phyloP scores from a whole-genome alignment of 768 basidiomycete genomes.

The Suillus luteus region DNA sequence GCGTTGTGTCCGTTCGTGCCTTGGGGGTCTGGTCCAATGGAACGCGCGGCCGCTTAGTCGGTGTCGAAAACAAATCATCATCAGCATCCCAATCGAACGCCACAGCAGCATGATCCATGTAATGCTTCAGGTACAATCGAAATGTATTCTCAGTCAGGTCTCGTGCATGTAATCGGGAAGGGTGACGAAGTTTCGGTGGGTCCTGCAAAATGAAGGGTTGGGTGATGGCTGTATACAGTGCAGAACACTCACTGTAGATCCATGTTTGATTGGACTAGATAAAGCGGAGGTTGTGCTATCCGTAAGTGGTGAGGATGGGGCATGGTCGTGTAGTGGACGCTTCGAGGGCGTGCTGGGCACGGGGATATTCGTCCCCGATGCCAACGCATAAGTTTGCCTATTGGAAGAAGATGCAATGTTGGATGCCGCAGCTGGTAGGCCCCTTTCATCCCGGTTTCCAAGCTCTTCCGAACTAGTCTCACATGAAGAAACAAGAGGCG shows the following conservation, averaged over 20 bases:
- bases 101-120: constrained; percentile 59
- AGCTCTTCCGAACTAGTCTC: constrained; percentile 13
- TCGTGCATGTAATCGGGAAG: constrained; percentile 62
- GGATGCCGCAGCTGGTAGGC: constrained; percentile 18
- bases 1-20: constrained; percentile 3
- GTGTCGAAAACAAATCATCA: constrained; percentile 19
- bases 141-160: constrained; percentile 75
- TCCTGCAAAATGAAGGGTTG: constrained; percentile 9
- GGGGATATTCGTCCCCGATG: background rate
- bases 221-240: background rate
- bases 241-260: constrained; percentile 12
- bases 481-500: constrained; percentile 11
- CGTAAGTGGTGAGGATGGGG: constrained; percentile 26
- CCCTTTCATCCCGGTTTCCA: constrained; percentile 18
- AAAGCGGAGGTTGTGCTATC: constrained; percentile 32
- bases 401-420: constrained; percentile 17
- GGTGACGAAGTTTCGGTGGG: constrained; percentile 64
- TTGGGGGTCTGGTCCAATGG: constrained; percentile 30
- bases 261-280: constrained; percentile 28
- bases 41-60: constrained; percentile 35
- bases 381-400: background rate
- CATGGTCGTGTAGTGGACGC: constrained; percentile 6
- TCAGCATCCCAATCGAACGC: constrained; percentile 11
- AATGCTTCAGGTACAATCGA: constrained; percentile 76
- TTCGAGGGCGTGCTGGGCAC: constrained; percentile 8